Evolutionary conservation across 2,329 filamentous ascomycete species (phyloP).

Genomic region (Verticillium tricorpus): DNA sequence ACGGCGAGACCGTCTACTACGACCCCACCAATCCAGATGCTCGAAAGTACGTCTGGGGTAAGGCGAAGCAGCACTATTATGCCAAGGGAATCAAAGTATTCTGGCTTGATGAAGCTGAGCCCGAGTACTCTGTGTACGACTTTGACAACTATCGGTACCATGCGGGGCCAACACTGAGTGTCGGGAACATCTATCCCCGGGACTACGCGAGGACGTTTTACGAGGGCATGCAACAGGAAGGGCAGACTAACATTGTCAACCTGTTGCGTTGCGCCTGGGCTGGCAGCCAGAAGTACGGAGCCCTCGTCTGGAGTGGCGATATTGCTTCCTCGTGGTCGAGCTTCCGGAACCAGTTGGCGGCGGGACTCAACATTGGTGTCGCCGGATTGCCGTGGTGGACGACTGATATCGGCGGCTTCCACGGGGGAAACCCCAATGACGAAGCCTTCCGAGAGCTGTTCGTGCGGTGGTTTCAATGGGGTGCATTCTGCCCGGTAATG

Average conservation of each 20-base stretch:
- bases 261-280: slow-evolving; percentile 43
- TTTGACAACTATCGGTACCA: slow-evolving; percentile 64
- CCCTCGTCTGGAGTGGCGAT: slow-evolving; percentile 64
- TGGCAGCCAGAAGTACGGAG: slow-evolving; percentile 56
- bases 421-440: slow-evolving; percentile 55
- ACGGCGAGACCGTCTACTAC: slow-evolving; percentile 54
- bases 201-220: slow-evolving; percentile 57
- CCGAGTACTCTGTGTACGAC: slow-evolving; percentile 59
- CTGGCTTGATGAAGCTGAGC: slow-evolving; percentile 66
- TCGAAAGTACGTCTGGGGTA: slow-evolving; percentile 53
- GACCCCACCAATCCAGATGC: slow-evolving; percentile 61
- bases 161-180: slow-evolving; percentile 21
- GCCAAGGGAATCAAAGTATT: slow-evolving; percentile 57
- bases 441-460: slow-evolving; percentile 56
- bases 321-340: slow-evolving; percentile 59
- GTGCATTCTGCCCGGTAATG: slow-evolving; percentile 62
- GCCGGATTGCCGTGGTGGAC: slow-evolving; percentile 64
- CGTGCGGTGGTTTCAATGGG: slow-evolving; percentile 66
- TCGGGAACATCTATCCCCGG: slow-evolving; percentile 56
- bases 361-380: slow-evolving; percentile 62
- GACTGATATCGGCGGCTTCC: slow-evolving; percentile 65
- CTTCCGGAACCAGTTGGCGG: slow-evolving; percentile 54
- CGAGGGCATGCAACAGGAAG: slow-evolving; percentile 47
- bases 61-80: slow-evolving; percentile 55
- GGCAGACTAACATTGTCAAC: slow-evolving; percentile 54